A percentile compares a stretch with the other conserved stretches of the same genome.
Evolutionary conservation across 768 basidiomycete genomes (phyloP).

Genomic region (Tylopilus sp.): DNA sequence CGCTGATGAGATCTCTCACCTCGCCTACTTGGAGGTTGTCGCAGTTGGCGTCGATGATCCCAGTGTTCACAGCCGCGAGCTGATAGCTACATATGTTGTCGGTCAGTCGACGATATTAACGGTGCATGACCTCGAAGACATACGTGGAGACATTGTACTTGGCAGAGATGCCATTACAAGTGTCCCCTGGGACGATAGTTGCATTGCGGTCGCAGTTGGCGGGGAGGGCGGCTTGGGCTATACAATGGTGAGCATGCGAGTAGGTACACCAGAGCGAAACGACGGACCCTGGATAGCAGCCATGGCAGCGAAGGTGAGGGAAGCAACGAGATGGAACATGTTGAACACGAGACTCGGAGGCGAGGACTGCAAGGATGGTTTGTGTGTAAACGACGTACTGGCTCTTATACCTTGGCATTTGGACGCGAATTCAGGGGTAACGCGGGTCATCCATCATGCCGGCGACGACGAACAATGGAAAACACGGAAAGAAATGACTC

Average conservation of each 20-base stretch:
- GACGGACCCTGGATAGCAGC: conserved; percentile 17
- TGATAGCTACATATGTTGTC: conserved; percentile 42
- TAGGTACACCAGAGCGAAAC: background rate
- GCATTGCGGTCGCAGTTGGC: conserved; percentile 56
- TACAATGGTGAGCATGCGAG: conserved; percentile 19
- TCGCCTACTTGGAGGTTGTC: conserved; percentile 52
- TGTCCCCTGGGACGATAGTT: conserved; percentile 54
- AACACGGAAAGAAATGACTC: background rate
- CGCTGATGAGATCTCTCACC: conserved; percentile 28
- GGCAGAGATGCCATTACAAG: conserved; percentile 65
- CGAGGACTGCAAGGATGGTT: background rate
- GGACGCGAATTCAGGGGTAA: too few relatives aligned
- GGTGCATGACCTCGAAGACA: conserved; percentile 20
- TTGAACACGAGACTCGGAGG: background rate
- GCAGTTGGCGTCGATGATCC: conserved; percentile 49
- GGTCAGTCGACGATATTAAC: background rate
- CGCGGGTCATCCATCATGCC: background rate
- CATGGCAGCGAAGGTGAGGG: conserved; percentile 14
- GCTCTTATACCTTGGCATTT: conserved; percentile 18
- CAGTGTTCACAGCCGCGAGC: conserved; percentile 49
- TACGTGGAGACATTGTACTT: conserved; percentile 61
- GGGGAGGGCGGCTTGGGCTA: conserved; percentile 43
- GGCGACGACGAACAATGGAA: background rate
- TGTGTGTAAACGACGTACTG: background rate
- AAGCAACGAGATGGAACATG: conserved; percentile 20